Evolutionary conservation across 1,139 yeast genomes (phyloP).

Genomic region (Tardiomyces blankii): DNA sequence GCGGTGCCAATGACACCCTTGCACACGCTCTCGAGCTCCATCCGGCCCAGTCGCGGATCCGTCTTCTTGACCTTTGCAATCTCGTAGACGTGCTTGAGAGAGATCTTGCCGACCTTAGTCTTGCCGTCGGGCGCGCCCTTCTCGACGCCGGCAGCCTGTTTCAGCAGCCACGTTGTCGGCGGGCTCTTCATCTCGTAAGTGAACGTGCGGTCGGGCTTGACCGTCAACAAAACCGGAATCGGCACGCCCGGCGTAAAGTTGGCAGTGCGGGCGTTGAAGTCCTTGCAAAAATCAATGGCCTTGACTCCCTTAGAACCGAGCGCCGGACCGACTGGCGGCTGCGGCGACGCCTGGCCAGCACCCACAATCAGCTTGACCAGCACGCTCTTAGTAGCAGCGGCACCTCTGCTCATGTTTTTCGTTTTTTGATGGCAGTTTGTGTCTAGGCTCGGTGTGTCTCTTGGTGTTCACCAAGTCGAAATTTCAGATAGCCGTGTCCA

Average conservation of each 20-base stretch:
- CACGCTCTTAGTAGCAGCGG: constrained; percentile 25
- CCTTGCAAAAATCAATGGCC: constrained; percentile 97
- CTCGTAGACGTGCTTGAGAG: constrained; percentile 85
- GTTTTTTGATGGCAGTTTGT: background rate
- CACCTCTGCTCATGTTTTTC: too few relatives aligned
- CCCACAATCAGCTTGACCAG: constrained; percentile 86
- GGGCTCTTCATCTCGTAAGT: constrained; percentile 84
- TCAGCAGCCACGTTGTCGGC: constrained; percentile 76
- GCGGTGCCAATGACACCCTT: constrained; percentile 84
- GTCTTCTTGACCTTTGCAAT: constrained; percentile 89
- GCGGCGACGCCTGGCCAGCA: constrained; percentile 98
- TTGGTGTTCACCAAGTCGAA: too few relatives aligned
- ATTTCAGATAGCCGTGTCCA: too few relatives aligned
- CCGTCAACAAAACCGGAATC: constrained; percentile 72
- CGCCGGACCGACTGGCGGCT: constrained; percentile 99
- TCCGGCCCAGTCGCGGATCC: constrained; percentile 65
- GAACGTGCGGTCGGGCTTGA: constrained; percentile 88
- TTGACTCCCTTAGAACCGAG: constrained; percentile 97
- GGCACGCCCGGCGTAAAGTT: constrained; percentile 78
- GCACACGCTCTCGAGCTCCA: constrained; percentile 65
- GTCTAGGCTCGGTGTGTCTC: too few relatives aligned
- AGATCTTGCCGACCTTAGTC: constrained; percentile 58
- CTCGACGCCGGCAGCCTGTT: constrained; percentile 73
- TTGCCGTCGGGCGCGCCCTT: constrained; percentile 64
- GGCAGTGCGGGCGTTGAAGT: constrained; percentile 95